Evolutionary conservation across 2,329 filamentous ascomycete genomes (phyloP).

Genomic region (Fusarium virguliforme): DNA sequence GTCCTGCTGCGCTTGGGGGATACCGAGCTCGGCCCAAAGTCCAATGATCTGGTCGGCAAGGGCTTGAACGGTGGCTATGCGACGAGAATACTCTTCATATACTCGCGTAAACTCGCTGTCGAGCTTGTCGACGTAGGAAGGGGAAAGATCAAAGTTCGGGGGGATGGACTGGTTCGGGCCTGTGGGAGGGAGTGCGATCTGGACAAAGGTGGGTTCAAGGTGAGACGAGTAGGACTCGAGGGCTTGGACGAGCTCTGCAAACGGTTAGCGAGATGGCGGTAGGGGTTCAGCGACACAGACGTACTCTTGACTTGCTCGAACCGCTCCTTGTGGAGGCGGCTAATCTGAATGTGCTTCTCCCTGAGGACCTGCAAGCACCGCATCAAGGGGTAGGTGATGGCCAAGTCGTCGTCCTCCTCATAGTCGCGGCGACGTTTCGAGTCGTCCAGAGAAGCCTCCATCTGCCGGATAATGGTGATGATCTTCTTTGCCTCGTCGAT

Average conservation of each 20-base stretch:
- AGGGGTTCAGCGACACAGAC: slow-evolving; percentile 49
- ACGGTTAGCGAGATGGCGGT: slow-evolving; percentile 25
- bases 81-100: slow-evolving; percentile 95
- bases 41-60: slow-evolving; percentile 90
- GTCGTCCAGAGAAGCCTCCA: slow-evolving; percentile 92
- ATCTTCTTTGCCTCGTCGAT: slow-evolving; percentile 90
- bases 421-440: slow-evolving; percentile 76
- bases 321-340: slow-evolving; percentile 88
- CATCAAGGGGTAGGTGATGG: slow-evolving; percentile 86
- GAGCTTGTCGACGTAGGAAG: slow-evolving; percentile 86
- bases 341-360: slow-evolving; percentile 87
- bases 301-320: slow-evolving; percentile 96
- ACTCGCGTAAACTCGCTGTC: slow-evolving; percentile 94
- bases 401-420: slow-evolving; percentile 77
- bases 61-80: slow-evolving; percentile 81
- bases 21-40: slow-evolving; percentile 95
- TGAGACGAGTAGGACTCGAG: slow-evolving; percentile 97
- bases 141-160: slow-evolving; percentile 92
- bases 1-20: slow-evolving; percentile 94
- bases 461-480: slow-evolving; percentile 89
- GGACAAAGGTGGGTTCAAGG: slow-evolving; percentile 90
- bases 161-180: slow-evolving; percentile 82
- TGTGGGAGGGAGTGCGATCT: slow-evolving; percentile 87
- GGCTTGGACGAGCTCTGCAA: slow-evolving; percentile 87
- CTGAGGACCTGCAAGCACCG: slow-evolving; percentile 85